Base-by-base conservation (phyloP, 805 yeast species). In the Candida railenensis region DNA sequence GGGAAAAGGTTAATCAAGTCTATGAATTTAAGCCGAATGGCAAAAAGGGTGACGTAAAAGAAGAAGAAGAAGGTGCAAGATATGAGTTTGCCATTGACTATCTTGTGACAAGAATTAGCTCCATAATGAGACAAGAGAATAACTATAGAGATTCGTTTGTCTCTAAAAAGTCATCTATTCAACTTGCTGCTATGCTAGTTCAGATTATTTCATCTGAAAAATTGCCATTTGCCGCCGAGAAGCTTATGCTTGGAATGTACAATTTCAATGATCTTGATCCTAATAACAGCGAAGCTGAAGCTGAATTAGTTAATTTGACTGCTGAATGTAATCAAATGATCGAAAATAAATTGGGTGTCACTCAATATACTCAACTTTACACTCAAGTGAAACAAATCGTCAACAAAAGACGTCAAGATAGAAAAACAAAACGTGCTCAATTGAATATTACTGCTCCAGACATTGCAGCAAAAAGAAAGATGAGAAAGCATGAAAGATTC, bases 381-480 rank as follows among this genome's bases (percentile, higher is more conserved):
- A 69, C 87, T 1, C 69, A 70, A 39, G 94, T 89, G n/a, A 81
- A 82, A 59, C 80, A 76, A 52, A 56, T 57, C 15, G 84, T 91
- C 20, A 67, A 65, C 22, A 69, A 71, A 32, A 80, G 89, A 63
- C 79, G 97, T 57, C 77, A 77, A 48, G 95, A 89, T 42, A 81
- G 97, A 65, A 82, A 76, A 59, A 78, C 87, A 0, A 85, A 83
- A 59, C 76, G 90, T 47, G 86, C 96, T 0, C 83, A 86, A 48
- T 67, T 89, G 60, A 86, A 89, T 2, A 74, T 91, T 9, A 78
- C 76, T 18, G 87, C 85, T 3, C 98, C 98, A 0, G 96, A 86
- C 14, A 66, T 78, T 37, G 84, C 89, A n/a, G 94, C 96, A 1
- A 78, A 77, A 53, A 80, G 87, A 63, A 88, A 86, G 67, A 59